phyloP scores from a whole-genome alignment of 495 filamentous ascomycete species.

The Podospora comata region DNA sequence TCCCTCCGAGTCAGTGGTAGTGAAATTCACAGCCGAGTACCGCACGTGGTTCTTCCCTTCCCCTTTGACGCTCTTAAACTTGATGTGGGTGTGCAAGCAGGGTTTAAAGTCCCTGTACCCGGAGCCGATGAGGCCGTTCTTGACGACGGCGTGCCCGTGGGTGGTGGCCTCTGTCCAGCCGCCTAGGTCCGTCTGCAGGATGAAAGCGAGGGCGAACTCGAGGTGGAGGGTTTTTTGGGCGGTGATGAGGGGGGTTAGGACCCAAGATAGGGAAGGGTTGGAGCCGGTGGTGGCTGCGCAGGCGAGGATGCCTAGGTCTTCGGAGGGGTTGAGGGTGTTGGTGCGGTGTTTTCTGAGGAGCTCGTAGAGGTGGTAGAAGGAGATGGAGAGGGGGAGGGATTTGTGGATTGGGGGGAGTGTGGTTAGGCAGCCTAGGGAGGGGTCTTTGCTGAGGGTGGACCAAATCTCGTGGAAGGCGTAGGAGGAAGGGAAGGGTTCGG shows the following conservation, averaged over 20 bases:
- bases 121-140: slow-evolving; percentile 18
- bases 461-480: slow-evolving; percentile 21
- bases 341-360: slow-evolving; percentile 9
- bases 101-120: slow-evolving; percentile 24
- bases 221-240: slow-evolving; percentile 18
- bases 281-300: slow-evolving; percentile 14
- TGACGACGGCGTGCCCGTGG: slow-evolving; percentile 16
- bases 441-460: slow-evolving; percentile 16
- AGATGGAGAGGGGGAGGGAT: slow-evolving; percentile 25
- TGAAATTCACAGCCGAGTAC: slow-evolving; percentile 15
- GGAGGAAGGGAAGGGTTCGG: not conserved
- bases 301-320: not conserved
- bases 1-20: slow-evolving; percentile 1
- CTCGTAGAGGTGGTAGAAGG: slow-evolving; percentile 30
- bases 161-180: slow-evolving; percentile 2
- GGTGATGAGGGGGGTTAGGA: slow-evolving; percentile 15
- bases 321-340: not conserved
- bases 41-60: slow-evolving; percentile 20
- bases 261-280: slow-evolving; percentile 14
- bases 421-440: not conserved
- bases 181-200: slow-evolving; percentile 23
- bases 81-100: slow-evolving; percentile 26
- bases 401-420: slow-evolving; percentile 25
- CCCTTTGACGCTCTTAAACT: slow-evolving; percentile 23
- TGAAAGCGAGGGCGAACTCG: slow-evolving; percentile 24